These are phyloP conservation scores for Paecilomyces fulvus DNA, from an alignment of 2,329 filamentous ascomycete genomes.

Conservation along the genomic window DNA sequence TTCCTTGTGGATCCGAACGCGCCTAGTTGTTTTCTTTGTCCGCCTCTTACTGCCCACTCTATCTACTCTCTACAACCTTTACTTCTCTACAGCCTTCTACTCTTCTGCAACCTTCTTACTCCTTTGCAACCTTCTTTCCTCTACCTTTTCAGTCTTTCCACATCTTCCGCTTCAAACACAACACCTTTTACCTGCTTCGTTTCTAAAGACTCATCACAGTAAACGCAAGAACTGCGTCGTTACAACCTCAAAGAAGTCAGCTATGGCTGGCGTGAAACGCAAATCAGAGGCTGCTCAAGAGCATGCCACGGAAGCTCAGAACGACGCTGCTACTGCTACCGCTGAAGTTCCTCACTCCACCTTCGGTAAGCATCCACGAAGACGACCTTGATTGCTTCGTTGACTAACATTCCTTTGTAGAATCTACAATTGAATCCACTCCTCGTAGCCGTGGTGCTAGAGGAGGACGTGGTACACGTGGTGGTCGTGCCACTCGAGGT, in stretches of 20 bases:
- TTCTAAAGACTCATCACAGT: neutral
- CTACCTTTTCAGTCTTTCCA: neutral
- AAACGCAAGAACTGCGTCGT: neutral
- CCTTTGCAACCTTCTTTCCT: neutral
- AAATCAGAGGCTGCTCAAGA: conserved; percentile 20
- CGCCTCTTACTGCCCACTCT: neutral
- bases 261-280: conserved; percentile 31
- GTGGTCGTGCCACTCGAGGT: neutral
- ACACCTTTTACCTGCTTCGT: neutral
- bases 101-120: neutral
- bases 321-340: neutral
- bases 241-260: conserved; percentile 7
- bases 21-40: neutral
- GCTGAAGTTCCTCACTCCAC: neutral
- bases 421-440: neutral
- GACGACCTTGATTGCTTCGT: neutral
- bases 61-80: neutral
- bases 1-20: neutral
- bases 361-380: neutral
- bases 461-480: neutral
- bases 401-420: neutral
- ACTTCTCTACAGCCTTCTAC: neutral
- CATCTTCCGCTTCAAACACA: neutral
- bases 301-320: neutral
- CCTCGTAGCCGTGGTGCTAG: neutral